phyloP scores from a whole-genome alignment of 2,329 filamentous ascomycete genomes.

The Trichoderma atroviride region DNA sequence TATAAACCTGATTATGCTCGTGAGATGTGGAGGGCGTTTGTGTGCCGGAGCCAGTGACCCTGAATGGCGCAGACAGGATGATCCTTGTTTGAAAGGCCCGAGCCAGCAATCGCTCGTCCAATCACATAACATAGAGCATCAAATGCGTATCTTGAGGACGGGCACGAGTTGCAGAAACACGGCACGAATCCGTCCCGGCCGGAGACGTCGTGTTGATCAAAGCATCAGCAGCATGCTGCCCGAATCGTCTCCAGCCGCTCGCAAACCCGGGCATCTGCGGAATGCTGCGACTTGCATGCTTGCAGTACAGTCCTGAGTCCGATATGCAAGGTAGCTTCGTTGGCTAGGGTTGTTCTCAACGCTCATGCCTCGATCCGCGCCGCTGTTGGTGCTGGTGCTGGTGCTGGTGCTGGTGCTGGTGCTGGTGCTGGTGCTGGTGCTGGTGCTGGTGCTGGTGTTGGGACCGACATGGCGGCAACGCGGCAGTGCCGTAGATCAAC shows the following conservation, averaged over 20 bases:
- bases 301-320: not conserved
- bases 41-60: not conserved
- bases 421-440: not conserved
- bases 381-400: not conserved
- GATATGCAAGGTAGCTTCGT: not conserved
- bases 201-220: not conserved
- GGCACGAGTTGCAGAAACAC: not conserved
- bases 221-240: not conserved
- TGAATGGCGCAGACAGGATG: not conserved
- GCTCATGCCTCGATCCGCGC: slow-evolving; percentile 5
- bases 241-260: not conserved
- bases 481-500: not conserved
- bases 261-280: not conserved
- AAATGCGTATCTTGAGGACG: not conserved
- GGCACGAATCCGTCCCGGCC: not conserved
- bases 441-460: not conserved
- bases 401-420: not conserved
- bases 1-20: not conserved
- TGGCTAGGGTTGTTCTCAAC: not conserved
- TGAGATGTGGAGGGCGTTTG: not conserved
- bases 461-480: not conserved
- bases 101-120: not conserved
- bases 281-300: not conserved
- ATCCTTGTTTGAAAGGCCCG: not conserved
- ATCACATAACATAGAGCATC: not conserved